Conservation (phyloP, 164 flowering plant genomes). For the Taxillus chinensis region DNA sequence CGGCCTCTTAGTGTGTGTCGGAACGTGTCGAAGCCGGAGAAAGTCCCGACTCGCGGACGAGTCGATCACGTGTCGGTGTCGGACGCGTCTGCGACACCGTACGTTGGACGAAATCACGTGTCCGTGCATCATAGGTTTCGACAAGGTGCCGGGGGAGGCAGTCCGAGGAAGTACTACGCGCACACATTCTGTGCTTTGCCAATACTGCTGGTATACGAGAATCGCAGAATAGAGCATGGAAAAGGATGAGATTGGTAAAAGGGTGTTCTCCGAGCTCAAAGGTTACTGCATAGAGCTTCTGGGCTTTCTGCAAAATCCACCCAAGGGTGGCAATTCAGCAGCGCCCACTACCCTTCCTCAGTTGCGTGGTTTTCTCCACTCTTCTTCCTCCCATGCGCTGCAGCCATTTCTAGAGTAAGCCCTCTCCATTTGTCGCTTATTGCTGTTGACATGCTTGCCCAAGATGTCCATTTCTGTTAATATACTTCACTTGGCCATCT, state of each 20-base stretch:
- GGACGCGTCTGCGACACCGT: too few relatives aligned
- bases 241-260: constrained; percentile 5
- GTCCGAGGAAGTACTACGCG: too few relatives aligned
- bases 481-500: too few relatives aligned
- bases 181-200: too few relatives aligned
- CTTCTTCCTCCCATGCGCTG: constrained; percentile 27
- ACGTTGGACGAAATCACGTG: too few relatives aligned
- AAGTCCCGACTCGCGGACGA: too few relatives aligned
- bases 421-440: neutral
- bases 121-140: too few relatives aligned
- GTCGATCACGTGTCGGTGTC: too few relatives aligned
- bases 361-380: constrained; percentile 34
- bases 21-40: too few relatives aligned
- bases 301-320: constrained; percentile 44
- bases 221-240: neutral
- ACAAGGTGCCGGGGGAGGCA: too few relatives aligned
- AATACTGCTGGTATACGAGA: neutral
- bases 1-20: too few relatives aligned
- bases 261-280: constrained; percentile 40
- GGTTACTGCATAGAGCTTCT: constrained; percentile 44
- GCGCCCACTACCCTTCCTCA: constrained; percentile 26
- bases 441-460: neutral
- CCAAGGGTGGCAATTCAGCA: constrained; percentile 10
- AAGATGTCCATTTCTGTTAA: neutral
- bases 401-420: constrained; percentile 70